Evolutionary conservation across 192 early-diverging fungal genomes (phyloP).

Genomic region (Coemansia sp.): DNA sequence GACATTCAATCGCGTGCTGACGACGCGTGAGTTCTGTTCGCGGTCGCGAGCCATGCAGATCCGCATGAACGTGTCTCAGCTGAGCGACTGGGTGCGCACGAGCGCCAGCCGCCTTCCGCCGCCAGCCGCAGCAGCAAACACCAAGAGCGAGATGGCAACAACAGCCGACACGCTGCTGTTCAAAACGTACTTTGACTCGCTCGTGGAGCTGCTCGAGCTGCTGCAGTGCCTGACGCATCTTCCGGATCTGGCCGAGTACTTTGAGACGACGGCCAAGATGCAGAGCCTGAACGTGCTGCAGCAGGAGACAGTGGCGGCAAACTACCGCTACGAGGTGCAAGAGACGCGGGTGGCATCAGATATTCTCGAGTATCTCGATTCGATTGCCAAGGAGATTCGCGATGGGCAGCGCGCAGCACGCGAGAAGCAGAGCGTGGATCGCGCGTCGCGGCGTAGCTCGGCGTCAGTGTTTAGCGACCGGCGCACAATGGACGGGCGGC

Average conservation of each 20-base stretch:
- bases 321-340: slow-evolving; percentile 88
- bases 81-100: slow-evolving; percentile 84
- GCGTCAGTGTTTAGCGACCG: slow-evolving; percentile 43
- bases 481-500: slow-evolving; percentile 49
- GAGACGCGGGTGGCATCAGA: slow-evolving; percentile 71
- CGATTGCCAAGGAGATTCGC: slow-evolving; percentile 70
- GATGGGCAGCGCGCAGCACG: slow-evolving; percentile 48
- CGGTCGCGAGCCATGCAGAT: slow-evolving; percentile 82
- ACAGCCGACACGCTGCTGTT: slow-evolving; percentile 32
- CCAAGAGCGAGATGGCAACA: neutral
- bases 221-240: slow-evolving; percentile 76
- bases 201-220: slow-evolving; percentile 80
- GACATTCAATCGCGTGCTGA: slow-evolving; percentile 85
- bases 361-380: slow-evolving; percentile 72
- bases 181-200: slow-evolving; percentile 55
- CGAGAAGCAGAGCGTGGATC: slow-evolving; percentile 38
- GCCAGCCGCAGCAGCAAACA: neutral
- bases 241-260: slow-evolving; percentile 69
- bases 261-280: slow-evolving; percentile 69
- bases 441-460: slow-evolving; percentile 39
- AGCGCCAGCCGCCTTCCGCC: slow-evolving; percentile 46
- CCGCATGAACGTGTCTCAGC: slow-evolving; percentile 73
- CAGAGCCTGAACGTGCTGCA: slow-evolving; percentile 70
- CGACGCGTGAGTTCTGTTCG: slow-evolving; percentile 68
- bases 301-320: slow-evolving; percentile 67